Conservation (phyloP, 306 rosid species). For the Dicorynia guianensis region DNA sequence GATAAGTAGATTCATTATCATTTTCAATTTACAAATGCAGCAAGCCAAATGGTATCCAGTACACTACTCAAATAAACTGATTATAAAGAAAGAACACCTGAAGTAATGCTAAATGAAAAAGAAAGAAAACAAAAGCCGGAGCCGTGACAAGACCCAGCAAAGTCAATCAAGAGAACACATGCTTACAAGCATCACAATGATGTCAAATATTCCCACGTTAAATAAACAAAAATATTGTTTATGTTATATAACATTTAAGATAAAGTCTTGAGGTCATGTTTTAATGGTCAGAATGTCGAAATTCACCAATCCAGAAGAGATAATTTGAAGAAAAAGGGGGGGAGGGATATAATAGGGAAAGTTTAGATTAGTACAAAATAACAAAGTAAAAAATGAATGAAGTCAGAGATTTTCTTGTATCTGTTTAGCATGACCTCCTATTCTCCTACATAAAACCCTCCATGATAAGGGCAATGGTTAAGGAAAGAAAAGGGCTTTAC, state of each 20-base stretch:
- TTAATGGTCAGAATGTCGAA: slow-evolving; percentile 17
- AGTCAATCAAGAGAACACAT: slow-evolving; percentile 1
- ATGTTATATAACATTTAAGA: not conserved
- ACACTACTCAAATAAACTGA: not conserved
- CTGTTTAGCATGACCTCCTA: slow-evolving; percentile 14
- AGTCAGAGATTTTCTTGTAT: not conserved
- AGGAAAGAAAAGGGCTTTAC: slow-evolving; percentile 49
- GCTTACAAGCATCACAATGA: slow-evolving; percentile 1
- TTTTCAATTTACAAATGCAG: slow-evolving; percentile 22
- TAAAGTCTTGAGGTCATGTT: not conserved
- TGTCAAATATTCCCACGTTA: not conserved
- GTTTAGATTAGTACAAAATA: not conserved
- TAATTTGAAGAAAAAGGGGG: not conserved
- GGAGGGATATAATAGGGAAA: slow-evolving; percentile 4
- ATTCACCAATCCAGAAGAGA: slow-evolving; percentile 19
- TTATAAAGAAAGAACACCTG: not conserved
- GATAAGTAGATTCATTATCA: slow-evolving; percentile 14
- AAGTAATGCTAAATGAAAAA: not conserved
- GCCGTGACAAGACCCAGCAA: not conserved
- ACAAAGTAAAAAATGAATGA: slow-evolving; percentile 7
- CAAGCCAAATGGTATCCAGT: slow-evolving; percentile 18
- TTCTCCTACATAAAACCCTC: not conserved
- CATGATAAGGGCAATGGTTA: not conserved
- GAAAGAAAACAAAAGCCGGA: slow-evolving; percentile 22
- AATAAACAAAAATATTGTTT: not conserved